phyloP scores from a whole-genome alignment of 805 yeast genomes.

The Saccharomycopsis javanensis region DNA sequence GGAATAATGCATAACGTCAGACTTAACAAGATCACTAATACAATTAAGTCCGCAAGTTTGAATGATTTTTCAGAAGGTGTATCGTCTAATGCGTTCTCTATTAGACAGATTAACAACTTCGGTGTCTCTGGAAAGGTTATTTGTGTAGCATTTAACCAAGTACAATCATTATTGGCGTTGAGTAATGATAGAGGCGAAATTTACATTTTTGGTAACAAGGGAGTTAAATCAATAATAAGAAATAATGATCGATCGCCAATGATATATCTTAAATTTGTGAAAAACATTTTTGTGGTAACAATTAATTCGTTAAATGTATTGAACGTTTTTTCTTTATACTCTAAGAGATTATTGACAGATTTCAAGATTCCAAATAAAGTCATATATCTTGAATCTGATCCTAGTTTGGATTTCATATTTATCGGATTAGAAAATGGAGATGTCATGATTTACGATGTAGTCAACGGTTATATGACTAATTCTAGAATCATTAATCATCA shows the following conservation, averaged over 20 bases:
- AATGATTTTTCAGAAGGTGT: conserved; percentile 27
- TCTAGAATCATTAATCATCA: conserved; percentile 65
- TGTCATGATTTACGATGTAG: conserved; percentile 67
- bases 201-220: conserved; percentile 74
- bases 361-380: conserved; percentile 56
- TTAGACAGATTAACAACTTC: conserved; percentile 30
- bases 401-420: conserved; percentile 78
- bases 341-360: conserved; percentile 50
- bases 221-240: conserved; percentile 61
- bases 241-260: conserved; percentile 43
- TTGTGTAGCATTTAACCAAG: conserved; percentile 74
- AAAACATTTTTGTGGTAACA: conserved; percentile 73
- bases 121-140: conserved; percentile 59
- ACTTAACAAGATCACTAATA: conserved; percentile 21
- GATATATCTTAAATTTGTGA: conserved; percentile 52
- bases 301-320: conserved; percentile 53
- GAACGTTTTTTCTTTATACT: conserved; percentile 58
- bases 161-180: conserved; percentile 76
- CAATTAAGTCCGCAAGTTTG: conserved; percentile 16
- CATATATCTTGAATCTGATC: conserved; percentile 69
- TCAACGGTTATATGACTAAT: conserved; percentile 58
- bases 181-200: conserved; percentile 64
- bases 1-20: conserved; percentile 18
- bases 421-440: conserved; percentile 75
- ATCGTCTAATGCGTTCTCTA: conserved; percentile 22